phyloP scores from a whole-genome alignment of 2,329 filamentous ascomycete species.

The Lasiodiplodia hormozganensis region DNA sequence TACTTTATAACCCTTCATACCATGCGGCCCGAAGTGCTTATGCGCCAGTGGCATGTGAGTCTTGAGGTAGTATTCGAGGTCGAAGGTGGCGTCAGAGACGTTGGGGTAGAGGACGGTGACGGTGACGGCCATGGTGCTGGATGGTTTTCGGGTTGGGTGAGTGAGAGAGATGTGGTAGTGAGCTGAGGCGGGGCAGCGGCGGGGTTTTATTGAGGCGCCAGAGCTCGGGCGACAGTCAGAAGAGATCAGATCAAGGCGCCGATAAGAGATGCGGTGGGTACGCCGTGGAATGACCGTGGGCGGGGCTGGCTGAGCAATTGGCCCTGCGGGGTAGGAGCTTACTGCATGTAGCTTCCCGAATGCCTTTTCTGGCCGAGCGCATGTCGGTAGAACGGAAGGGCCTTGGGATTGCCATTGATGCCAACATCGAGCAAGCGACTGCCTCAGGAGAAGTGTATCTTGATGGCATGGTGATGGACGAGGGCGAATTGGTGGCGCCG shows the following conservation, averaged over 20 bases:
- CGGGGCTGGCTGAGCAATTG: neutral
- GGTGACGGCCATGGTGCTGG: constrained; percentile 32
- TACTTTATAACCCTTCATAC: constrained; percentile 38
- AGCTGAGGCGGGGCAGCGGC: constrained; percentile 6
- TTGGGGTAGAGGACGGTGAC: constrained; percentile 33
- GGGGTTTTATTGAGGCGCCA: neutral
- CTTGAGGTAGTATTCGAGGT: constrained; percentile 49
- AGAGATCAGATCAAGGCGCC: constrained; percentile 3
- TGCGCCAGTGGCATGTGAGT: constrained; percentile 48
- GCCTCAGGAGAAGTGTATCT: no score
- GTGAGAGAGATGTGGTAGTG: neutral
- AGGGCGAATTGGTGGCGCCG: neutral
- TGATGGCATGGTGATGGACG: neutral
- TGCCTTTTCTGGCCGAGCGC: neutral
- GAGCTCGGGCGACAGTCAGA: neutral
- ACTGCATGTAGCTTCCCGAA: neutral
- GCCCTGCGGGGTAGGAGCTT: constrained; percentile 10
- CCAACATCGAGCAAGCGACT: neutral
- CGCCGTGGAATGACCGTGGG: neutral
- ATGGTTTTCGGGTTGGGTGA: neutral
- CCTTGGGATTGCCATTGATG: neutral
- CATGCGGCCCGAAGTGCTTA: constrained; percentile 40
- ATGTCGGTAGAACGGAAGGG: constrained; percentile 12
- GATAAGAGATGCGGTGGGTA: constrained; percentile 6
- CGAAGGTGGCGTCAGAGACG: constrained; percentile 41